phyloP scores from a whole-genome alignment of 306 rosid genomes.

The Canavalia ensiformis region DNA sequence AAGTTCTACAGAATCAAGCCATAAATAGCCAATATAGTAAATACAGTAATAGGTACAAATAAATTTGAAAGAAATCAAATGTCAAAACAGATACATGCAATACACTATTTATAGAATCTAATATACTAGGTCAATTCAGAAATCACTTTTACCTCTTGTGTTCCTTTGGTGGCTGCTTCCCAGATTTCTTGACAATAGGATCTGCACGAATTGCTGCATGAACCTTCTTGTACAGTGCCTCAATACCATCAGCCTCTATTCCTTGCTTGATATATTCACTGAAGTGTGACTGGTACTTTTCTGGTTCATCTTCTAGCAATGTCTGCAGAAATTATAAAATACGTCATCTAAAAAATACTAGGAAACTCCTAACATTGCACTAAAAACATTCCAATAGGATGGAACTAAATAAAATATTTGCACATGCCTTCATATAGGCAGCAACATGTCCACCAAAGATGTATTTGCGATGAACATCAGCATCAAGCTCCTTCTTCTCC shows the following conservation, averaged over 20 bases:
- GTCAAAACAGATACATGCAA: neutral
- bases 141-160: slow-evolving; percentile 68
- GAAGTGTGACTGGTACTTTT: slow-evolving; percentile 81
- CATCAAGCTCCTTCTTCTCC: slow-evolving; percentile 76
- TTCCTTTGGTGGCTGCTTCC: slow-evolving; percentile 66
- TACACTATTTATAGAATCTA: neutral
- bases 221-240: slow-evolving; percentile 77
- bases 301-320: slow-evolving; percentile 82
- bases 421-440: slow-evolving; percentile 70
- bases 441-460: slow-evolving; percentile 83
- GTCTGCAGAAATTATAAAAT: slow-evolving; percentile 48
- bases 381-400: neutral
- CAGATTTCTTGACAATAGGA: slow-evolving; percentile 61
- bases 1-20: too few relatives aligned
- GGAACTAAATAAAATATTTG: neutral
- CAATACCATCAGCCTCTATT: slow-evolving; percentile 67
- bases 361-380: neutral
- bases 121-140: neutral
- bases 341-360: neutral
- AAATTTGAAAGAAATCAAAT: neutral
- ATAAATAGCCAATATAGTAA: too few relatives aligned
- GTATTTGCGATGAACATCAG: slow-evolving; percentile 86
- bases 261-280: slow-evolving; percentile 77
- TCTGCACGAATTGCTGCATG: slow-evolving; percentile 88
- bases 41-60: neutral